A percentile compares a stretch with the other conserved stretches of the same genome.
phyloP scores from a whole-genome alignment of 148 eudicot genomes.

The Spergularia marina region DNA sequence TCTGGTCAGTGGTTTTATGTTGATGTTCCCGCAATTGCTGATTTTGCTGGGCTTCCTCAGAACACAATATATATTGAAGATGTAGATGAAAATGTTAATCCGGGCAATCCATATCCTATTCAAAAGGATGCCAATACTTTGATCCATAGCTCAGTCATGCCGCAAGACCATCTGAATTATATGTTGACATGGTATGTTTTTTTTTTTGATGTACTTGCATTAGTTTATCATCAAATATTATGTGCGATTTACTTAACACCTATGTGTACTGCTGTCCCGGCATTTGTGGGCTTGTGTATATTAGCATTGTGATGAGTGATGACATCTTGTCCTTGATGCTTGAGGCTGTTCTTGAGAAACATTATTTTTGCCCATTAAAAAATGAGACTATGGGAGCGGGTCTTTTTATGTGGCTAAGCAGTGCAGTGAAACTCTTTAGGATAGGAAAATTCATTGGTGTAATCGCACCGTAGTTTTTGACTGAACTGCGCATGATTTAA shows the following conservation, averaged over 20 bases:
- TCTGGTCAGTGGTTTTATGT: constrained; percentile 88
- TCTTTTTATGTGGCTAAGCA: neutral
- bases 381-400: too few relatives aligned
- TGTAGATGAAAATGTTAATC: constrained; percentile 57
- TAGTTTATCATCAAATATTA: neutral
- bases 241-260: too few relatives aligned
- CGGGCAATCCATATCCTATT: constrained; percentile 75
- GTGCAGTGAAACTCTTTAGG: too few relatives aligned
- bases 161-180: constrained; percentile 94
- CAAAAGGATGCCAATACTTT: constrained; percentile 73
- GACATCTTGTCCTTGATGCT: too few relatives aligned
- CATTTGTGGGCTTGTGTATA: too few relatives aligned
- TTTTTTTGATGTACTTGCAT: constrained; percentile 14
- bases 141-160: constrained; percentile 93
- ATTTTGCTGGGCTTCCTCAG: constrained; percentile 66
- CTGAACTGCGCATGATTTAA: too few relatives aligned
- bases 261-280: too few relatives aligned
- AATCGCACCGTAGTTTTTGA: too few relatives aligned
- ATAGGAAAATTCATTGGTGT: too few relatives aligned
- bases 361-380: too few relatives aligned
- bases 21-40: constrained; percentile 82
- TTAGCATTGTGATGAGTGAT: too few relatives aligned
- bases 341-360: too few relatives aligned
- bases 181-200: constrained; percentile 66
- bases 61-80: constrained; percentile 72